Evolutionary conservation across 1,139 yeast genomes (phyloP), one percentile per base, ranked within the genome.

Genomic region (Arxiozyma slooffiae): DNA sequence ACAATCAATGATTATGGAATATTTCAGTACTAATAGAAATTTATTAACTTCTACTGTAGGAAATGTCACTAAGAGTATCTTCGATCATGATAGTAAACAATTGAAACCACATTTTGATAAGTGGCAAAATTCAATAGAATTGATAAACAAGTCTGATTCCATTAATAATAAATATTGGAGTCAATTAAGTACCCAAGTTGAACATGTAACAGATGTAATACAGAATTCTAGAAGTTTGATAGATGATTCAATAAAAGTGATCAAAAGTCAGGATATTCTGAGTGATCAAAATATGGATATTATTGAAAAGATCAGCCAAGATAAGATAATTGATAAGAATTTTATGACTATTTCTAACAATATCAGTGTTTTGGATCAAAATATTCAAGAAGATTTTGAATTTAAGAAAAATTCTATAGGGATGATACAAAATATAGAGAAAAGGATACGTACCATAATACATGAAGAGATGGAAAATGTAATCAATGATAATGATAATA

Each of bases 121-220:
- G 38, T 70, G 73, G 71, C 68, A 67, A 49, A 54, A 56, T 3
- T 59, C 72, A 1, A 62, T 66, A 22, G 64, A 61, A 8, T 57
- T 67, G 11, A 62, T 70, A 37, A 69, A 70, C 51, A 52, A 54
- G 9, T 65, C 71, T 50, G 74, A 71, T 54, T 60, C 64, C 1
- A 53, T 66, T 17, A 65, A 59, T 47, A 57, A 57, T 18, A 54
- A 52, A 2, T 66, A 66, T 47, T 58, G 61, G 18, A 52, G 48
- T 16, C 56, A 60, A 21, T 47, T 67, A 38, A 47, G 50, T 5
- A 51, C 49, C 1, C 55, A 66, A 2, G 41, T 60, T 7, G 46
- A 48, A 6, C 47, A 46, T 9, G 60, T 61, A 37, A 54, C 52
- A 14, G 41, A 53, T 8, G 52, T 56, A 11, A 38, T 60, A 21